These are phyloP conservation scores for Colletotrichum sp. DNA, from an alignment of 2,329 filamentous ascomycete genomes.

Conservation along the genomic window DNA sequence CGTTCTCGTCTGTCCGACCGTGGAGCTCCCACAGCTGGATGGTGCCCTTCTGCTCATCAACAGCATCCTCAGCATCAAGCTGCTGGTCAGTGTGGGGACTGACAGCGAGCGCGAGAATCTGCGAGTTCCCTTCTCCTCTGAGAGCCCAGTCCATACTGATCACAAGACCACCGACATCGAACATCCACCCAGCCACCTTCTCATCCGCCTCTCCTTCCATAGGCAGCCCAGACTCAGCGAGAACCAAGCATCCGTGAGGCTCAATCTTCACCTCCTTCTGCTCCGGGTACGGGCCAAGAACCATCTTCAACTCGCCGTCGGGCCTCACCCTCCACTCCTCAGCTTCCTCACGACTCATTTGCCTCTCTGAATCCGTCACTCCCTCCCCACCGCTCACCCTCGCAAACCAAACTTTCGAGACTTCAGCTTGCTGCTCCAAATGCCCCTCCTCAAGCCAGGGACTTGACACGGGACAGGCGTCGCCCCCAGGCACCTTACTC, in stretches of 20 bases:
- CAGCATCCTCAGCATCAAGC: constrained; percentile 41
- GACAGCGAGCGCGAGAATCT: constrained; percentile 58
- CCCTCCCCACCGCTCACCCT: background rate
- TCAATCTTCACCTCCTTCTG: constrained; percentile 35
- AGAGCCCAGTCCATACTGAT: constrained; percentile 60
- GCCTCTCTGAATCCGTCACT: background rate
- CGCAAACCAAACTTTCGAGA: constrained; percentile 12
- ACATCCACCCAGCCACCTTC: constrained; percentile 52
- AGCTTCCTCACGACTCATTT: constrained; percentile 28
- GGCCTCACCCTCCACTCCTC: constrained; percentile 30
- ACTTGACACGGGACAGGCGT: constrained; percentile 8
- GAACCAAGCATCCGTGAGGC: constrained; percentile 27
- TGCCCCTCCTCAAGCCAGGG: constrained; percentile 25
- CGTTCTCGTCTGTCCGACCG: constrained; percentile 32
- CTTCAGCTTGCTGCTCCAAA: background rate
- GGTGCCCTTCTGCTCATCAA: constrained; percentile 47
- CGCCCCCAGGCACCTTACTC: background rate
- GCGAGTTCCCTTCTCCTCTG: constrained; percentile 37
- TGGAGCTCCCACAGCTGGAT: constrained; percentile 60
- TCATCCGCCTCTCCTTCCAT: constrained; percentile 26
- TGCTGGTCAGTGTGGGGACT: constrained; percentile 57
- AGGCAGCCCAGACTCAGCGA: constrained; percentile 34
- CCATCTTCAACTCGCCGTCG: constrained; percentile 31
- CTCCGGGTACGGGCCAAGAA: constrained; percentile 35
- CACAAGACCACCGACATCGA: constrained; percentile 60